Evolutionary conservation across 208 protist species (phyloP).

Genomic region (Crithidia fasciculata): DNA sequence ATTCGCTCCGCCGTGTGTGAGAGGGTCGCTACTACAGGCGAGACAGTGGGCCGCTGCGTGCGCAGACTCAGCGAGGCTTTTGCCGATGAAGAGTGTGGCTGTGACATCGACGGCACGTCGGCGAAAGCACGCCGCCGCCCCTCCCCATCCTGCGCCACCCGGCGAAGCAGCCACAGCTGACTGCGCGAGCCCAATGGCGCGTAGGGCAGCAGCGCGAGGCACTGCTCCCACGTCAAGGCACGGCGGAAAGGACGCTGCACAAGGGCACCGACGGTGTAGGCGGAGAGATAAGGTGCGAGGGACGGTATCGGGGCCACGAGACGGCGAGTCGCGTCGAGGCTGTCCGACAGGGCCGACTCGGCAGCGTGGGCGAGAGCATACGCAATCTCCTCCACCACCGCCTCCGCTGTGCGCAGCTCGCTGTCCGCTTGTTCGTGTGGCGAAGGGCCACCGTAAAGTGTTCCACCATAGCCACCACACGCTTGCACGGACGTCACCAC

Average conservation of each 20-base stretch:
- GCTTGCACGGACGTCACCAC: slow-evolving; percentile 11
- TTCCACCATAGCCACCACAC: neutral
- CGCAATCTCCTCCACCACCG: slow-evolving; percentile 28
- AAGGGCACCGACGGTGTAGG: slow-evolving; percentile 48
- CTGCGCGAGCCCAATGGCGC: slow-evolving; percentile 51
- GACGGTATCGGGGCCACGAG: slow-evolving; percentile 39
- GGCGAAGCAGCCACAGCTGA: slow-evolving; percentile 65
- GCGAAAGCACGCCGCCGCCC: slow-evolving; percentile 30
- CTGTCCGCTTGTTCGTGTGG: neutral
- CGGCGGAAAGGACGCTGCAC: slow-evolving; percentile 52
- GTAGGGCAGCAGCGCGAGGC: slow-evolving; percentile 65
- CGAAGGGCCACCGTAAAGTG: neutral
- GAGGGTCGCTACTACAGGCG: neutral
- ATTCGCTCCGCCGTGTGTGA: slow-evolving; percentile 18
- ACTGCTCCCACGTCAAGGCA: slow-evolving; percentile 53
- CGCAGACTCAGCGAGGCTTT: too few relatives aligned
- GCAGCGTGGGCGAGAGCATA: slow-evolving; percentile 24
- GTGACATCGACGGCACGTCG: neutral
- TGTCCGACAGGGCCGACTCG: slow-evolving; percentile 13
- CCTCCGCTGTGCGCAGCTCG: slow-evolving; percentile 11
- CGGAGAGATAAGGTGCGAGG: slow-evolving; percentile 55
- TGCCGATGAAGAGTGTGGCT: too few relatives aligned
- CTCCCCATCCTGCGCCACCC: slow-evolving; percentile 46
- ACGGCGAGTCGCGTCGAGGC: neutral
- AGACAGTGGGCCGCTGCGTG: neutral